These are phyloP conservation scores for Ceratocystiopsis brevicomis DNA, from an alignment of 2,329 filamentous ascomycete genomes.

Conservation along the genomic window DNA sequence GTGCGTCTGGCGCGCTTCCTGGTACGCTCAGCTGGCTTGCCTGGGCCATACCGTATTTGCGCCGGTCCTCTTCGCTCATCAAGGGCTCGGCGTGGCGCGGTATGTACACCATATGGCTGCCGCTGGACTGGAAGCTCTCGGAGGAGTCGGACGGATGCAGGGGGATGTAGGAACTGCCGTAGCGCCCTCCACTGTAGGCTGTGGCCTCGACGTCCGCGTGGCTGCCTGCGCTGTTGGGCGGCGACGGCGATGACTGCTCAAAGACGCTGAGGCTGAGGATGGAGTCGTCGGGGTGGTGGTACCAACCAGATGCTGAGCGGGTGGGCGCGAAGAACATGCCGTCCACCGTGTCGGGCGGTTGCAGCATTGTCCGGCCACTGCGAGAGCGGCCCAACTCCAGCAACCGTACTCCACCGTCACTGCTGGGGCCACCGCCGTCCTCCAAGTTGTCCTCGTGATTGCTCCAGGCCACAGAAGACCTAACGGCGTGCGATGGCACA, in stretches of 20 bases:
- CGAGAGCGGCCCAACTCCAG: constrained; percentile 23
- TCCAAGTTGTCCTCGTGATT: neutral
- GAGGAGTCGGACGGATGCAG: constrained; percentile 42
- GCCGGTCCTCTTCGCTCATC: constrained; percentile 59
- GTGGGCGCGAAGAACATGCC: constrained; percentile 61
- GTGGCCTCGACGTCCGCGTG: neutral
- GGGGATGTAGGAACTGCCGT: constrained; percentile 18
- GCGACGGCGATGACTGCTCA: constrained; percentile 8
- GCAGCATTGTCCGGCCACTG: constrained; percentile 31
- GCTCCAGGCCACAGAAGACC: neutral
- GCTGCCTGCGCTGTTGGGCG: constrained; percentile 15
- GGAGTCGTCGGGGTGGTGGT: constrained; percentile 49
- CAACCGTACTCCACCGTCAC: too few relatives aligned
- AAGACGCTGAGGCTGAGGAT: constrained; percentile 31
- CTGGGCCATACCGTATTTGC: constrained; percentile 54
- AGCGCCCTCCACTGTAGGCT: too few relatives aligned
- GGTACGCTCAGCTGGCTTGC: constrained; percentile 24
- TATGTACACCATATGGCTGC: constrained; percentile 39
- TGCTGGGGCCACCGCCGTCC: neutral
- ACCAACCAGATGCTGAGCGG: constrained; percentile 47
- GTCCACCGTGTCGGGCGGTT: constrained; percentile 56
- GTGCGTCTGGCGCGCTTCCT: neutral
- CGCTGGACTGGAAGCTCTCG: constrained; percentile 43
- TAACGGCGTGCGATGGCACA: neutral
- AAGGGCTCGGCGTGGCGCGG: constrained; percentile 55